Base-by-base conservation (phyloP, 1,284 basidiomycete species). In the Coriolopsis trogii region DNA sequence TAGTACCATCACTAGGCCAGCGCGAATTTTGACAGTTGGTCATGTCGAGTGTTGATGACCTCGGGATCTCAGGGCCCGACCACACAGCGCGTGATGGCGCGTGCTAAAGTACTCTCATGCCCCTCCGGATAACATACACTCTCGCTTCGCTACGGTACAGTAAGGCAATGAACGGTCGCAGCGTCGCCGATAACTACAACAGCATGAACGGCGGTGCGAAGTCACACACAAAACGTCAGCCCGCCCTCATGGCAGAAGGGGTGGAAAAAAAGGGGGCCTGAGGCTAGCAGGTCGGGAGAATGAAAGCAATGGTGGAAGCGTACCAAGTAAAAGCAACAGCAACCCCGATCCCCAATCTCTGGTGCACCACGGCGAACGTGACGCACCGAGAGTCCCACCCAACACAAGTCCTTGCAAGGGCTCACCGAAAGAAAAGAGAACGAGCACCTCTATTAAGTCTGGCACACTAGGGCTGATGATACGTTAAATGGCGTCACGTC, bases 211-310 rank as follows among this genome's bases (percentile, higher is more conserved):
- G 21, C 15, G 15, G 36, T 39, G 44, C 15, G 21, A 21, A 28
- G 30, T 25, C 46, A 41, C 28, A n/a, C 47, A 42, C 23, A 31
- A n/a, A 20, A 2, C 30, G 29, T 30, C 42, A 24, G 38, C 23
- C 49, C 42, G 42, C 42, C 42, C 48, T 34, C 36, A 41, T 39
- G 39, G 36, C 45, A 39, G 37, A 44, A 26, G 28, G 37, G n/a
- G 30, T n/a, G n/a, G 6, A 34, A 34, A 16, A n/a, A 41, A 16
- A 41, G 41, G 25, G 25, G 49, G 42, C 56, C 56, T 55, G 53
- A 58, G 43, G 42, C 53, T 45, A 46, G 56, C 56, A 58, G 56
- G 56, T 40, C 42, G 43, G 39, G 40, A 49, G 39, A 49, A 41
- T 33, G 18, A 38, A 33, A 26, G 43, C 26, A 37, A 30, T 9